A percentile compares a stretch with the other conserved stretches of the same genome.
These are phyloP conservation scores for Graphilbum fragrans DNA, from an alignment of 2,329 filamentous ascomycete species.

Conservation along the genomic window DNA sequence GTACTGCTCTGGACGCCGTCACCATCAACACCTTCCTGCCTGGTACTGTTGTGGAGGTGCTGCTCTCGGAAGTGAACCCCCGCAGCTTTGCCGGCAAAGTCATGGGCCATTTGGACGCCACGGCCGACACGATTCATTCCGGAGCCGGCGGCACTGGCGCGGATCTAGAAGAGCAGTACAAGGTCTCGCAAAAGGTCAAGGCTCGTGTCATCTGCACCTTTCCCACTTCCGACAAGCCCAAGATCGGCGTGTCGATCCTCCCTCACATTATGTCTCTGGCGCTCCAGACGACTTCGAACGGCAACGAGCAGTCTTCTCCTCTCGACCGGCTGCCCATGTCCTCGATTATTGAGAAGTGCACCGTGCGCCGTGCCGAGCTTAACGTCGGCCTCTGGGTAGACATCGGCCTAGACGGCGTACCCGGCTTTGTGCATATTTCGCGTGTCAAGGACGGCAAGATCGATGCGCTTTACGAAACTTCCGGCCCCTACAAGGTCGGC, in stretches of 20 bases:
- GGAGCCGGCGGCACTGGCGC: slow-evolving; percentile 57
- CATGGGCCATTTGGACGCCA: slow-evolving; percentile 82
- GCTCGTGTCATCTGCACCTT: slow-evolving; percentile 83
- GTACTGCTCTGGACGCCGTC: slow-evolving; percentile 58
- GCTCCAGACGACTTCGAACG: neutral
- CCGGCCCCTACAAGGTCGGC: slow-evolving; percentile 66
- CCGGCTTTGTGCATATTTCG: slow-evolving; percentile 93
- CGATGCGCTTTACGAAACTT: slow-evolving; percentile 64
- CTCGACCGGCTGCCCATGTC: slow-evolving; percentile 56
- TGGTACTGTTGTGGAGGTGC: slow-evolving; percentile 76
- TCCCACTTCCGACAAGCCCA: slow-evolving; percentile 64
- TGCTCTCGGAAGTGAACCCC: slow-evolving; percentile 63
- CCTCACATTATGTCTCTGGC: slow-evolving; percentile 64
- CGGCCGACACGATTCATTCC: slow-evolving; percentile 82
- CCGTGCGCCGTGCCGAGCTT: slow-evolving; percentile 66
- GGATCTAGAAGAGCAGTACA: slow-evolving; percentile 66
- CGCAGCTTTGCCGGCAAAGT: slow-evolving; percentile 81
- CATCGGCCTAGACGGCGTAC: slow-evolving; percentile 52
- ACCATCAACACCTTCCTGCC: slow-evolving; percentile 86
- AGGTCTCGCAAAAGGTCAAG: slow-evolving; percentile 72
- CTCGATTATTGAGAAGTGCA: slow-evolving; percentile 63
- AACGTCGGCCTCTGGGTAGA: slow-evolving; percentile 73
- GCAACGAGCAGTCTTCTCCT: slow-evolving; percentile 24
- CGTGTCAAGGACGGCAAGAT: slow-evolving; percentile 82
- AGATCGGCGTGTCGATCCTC: slow-evolving; percentile 77